Base-by-base conservation (phyloP, 116 monocot species). In the Zostera marina region DNA sequence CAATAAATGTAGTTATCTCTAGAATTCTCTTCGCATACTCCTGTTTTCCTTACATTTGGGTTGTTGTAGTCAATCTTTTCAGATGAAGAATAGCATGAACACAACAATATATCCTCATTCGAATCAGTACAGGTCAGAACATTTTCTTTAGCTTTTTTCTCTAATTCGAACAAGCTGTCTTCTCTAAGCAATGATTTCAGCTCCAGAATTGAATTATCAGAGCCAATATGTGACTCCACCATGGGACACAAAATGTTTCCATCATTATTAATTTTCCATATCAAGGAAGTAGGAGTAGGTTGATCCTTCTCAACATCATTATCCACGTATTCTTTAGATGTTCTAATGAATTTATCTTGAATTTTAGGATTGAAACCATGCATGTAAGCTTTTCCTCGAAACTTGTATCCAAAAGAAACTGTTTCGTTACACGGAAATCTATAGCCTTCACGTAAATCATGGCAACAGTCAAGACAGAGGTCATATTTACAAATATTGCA, bases 171-270 rank as follows among this genome's bases (percentile, higher is more conserved):
- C 15, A 82, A 41, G 47, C 61, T 49, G 4, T 72, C 54, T 32
- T 75, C 79, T 8, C 63, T 42, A 53, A 81, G 59, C 11, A 82
- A 55, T 52, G 71, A 74, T 59, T 72, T 87, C 32, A 87, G 58
- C 44, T 77, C 74, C 41, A 87, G 53, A 41, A 57, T 5, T 25
- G 64, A 64, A 57, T 56, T 53, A 22, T 71, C 76, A 63, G 82
- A 79, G 7, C 82, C 32, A 32, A 2, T 76, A 43, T 81, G 82
- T 1, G 79, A 26, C 14, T 76, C 74, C 17, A 55, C 55, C 15
- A 73, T 76, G 1, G 82, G 79, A 25, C 87, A 87, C 53, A 72
- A 70, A 54, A 87, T 82, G 57, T 77, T 81, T 21, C 79, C 76
- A 70, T 82, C 71, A 53, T 32, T 44, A 13, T 79, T 70, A 7